Evolutionary conservation across 1,284 basidiomycete genomes (phyloP).

Genomic region (Ustilago loliicola): DNA sequence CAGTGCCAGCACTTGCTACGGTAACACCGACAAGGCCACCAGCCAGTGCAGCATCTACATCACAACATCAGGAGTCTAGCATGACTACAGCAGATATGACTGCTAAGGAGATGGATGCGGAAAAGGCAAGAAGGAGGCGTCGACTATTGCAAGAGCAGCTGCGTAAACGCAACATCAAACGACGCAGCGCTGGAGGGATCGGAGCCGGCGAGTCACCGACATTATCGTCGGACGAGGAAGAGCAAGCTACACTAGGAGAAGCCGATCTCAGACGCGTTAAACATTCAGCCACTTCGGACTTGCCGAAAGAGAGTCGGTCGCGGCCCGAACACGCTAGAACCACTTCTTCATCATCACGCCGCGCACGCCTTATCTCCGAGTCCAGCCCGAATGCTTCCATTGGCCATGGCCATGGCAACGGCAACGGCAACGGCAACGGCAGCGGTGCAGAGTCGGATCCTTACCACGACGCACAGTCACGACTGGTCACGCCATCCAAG

Average conservation of each 20-base stretch:
- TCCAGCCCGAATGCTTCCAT: constrained; percentile 1
- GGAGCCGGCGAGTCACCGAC: constrained; percentile 10
- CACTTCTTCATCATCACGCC: constrained; percentile 7
- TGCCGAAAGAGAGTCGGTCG: not conserved
- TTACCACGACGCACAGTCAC: constrained; percentile 19
- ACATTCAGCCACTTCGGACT: constrained; percentile 1
- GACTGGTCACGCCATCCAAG: constrained; percentile 22
- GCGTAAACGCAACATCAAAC: constrained; percentile 39
- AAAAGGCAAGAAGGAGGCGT: constrained; percentile 28
- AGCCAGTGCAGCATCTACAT: constrained; percentile 8
- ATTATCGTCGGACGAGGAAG: constrained; percentile 13
- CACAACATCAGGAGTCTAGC: constrained; percentile 2
- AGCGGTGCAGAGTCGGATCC: constrained; percentile 11
- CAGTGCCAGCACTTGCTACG: not conserved
- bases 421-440: not conserved
- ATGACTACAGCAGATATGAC: not conserved
- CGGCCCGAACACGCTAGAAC: constrained; percentile 1
- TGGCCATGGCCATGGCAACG: not conserved
- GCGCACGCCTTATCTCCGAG: constrained; percentile 8
- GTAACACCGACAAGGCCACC: not conserved
- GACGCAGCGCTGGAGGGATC: constrained; percentile 28
- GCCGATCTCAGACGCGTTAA: not conserved
- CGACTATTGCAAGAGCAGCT: constrained; percentile 42
- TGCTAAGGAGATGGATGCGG: constrained; percentile 19
- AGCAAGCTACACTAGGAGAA: not conserved